Percentiles rank a stretch among this genome's conserved stretches.
phyloP scores from a whole-genome alignment of 139 green algal genomes.

The Ulvella scutata region DNA sequence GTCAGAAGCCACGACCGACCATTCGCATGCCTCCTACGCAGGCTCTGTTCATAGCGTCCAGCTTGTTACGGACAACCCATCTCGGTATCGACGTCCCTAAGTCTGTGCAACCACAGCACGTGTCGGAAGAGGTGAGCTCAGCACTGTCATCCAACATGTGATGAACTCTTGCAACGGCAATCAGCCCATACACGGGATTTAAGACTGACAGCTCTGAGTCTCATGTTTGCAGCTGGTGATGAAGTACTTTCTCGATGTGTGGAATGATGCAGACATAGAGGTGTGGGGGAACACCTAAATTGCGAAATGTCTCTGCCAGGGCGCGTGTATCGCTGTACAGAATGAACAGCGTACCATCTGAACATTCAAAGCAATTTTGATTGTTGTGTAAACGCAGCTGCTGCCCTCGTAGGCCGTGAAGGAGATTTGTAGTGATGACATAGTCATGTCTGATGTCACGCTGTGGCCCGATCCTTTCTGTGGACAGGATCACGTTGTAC shows the following conservation, averaged over 20 bases:
- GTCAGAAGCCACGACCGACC: background rate
- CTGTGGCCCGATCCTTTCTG: background rate
- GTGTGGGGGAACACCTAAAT: too few relatives aligned
- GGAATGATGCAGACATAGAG: conserved; percentile 1
- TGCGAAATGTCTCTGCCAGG: too few relatives aligned
- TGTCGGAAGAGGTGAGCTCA: background rate
- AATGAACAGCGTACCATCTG: too few relatives aligned
- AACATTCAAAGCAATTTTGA: too few relatives aligned
- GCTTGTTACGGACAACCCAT: background rate
- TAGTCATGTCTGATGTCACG: background rate
- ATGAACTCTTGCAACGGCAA: background rate
- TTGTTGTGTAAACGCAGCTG: too few relatives aligned
- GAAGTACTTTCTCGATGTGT: background rate
- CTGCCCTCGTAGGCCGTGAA: too few relatives aligned
- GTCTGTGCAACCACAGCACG: background rate
- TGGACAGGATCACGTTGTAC: background rate
- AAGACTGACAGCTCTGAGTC: background rate
- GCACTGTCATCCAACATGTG: background rate
- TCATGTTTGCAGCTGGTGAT: background rate
- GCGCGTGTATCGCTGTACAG: too few relatives aligned
- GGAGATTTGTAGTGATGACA: background rate
- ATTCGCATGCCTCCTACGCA: background rate
- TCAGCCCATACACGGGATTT: background rate
- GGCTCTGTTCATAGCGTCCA: background rate
- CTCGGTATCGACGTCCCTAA: background rate